These are phyloP conservation scores for Pseudogymnoascus sp. DNA, from an alignment of 2,329 filamentous ascomycete genomes.

Conservation along the genomic window DNA sequence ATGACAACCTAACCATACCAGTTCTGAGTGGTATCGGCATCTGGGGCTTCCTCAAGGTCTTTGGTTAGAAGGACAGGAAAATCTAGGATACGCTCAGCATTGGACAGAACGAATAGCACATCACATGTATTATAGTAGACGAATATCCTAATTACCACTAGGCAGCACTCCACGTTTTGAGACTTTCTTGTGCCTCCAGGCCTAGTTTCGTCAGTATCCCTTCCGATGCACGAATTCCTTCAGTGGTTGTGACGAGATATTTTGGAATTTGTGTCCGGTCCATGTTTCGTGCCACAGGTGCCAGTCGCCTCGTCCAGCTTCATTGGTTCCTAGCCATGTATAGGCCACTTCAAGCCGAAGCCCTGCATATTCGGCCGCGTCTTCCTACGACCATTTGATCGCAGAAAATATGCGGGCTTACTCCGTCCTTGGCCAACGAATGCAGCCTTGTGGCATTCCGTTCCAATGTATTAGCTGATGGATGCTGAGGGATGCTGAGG, in stretches of 20 bases:
- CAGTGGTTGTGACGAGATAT: background rate
- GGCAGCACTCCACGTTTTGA: slow-evolving; percentile 2
- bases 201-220: background rate
- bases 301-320: background rate
- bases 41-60: slow-evolving; percentile 84
- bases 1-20: slow-evolving; percentile 96
- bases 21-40: slow-evolving; percentile 81
- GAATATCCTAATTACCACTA: background rate
- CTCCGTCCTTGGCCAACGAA: background rate
- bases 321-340: slow-evolving; percentile 8
- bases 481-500: too few species aligned
- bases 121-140: slow-evolving; percentile 10
- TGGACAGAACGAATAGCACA: background rate
- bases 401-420: slow-evolving; percentile 2
- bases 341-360: background rate
- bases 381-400: background rate
- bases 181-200: slow-evolving; percentile 1
- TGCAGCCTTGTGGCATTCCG: slow-evolving; percentile 9
- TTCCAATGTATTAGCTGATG: slow-evolving; percentile 2
- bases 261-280: slow-evolving; percentile 1
- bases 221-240: slow-evolving; percentile 3
- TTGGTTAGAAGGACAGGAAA: slow-evolving; percentile 42
- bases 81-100: background rate
- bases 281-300: slow-evolving; percentile 7
- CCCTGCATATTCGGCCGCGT: slow-evolving; percentile 1